These are phyloP conservation scores for Fusarium sambucinum DNA, from an alignment of 2,329 filamentous ascomycete species.

Conservation along the genomic window DNA sequence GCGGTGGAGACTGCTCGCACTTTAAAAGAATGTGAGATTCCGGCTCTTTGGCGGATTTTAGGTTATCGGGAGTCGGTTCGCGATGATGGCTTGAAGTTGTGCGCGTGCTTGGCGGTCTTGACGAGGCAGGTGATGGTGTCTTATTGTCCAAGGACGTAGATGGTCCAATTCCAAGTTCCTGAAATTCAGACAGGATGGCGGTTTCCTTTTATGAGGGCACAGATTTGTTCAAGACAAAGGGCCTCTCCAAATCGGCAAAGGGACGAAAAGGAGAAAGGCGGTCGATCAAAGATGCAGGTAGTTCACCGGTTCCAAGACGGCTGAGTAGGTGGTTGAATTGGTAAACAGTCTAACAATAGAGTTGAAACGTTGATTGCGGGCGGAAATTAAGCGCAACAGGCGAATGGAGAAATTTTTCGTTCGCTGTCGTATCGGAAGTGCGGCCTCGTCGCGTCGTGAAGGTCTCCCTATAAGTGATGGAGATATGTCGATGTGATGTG, in stretches of 20 bases:
- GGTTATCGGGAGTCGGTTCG: slow-evolving; percentile 39
- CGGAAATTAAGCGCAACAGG: slow-evolving; percentile 15
- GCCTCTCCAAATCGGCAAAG: slow-evolving; percentile 18
- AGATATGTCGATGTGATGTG: slow-evolving; percentile 36
- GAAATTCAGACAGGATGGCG: slow-evolving; percentile 56
- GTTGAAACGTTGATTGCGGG: slow-evolving; percentile 35
- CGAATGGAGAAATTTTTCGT: slow-evolving; percentile 18
- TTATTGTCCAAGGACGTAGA: slow-evolving; percentile 54
- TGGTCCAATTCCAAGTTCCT: slow-evolving; percentile 52
- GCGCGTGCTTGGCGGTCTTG: slow-evolving; percentile 45
- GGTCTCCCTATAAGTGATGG: slow-evolving; percentile 30
- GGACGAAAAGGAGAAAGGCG: slow-evolving; percentile 21
- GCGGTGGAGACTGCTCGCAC: slow-evolving; percentile 65
- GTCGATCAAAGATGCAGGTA: slow-evolving; percentile 24
- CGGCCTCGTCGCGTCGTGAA: slow-evolving; percentile 28
- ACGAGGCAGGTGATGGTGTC: slow-evolving; percentile 48
- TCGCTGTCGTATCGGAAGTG: slow-evolving; percentile 18
- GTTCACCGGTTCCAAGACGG: slow-evolving; percentile 25
- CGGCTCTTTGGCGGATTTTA: slow-evolving; percentile 42
- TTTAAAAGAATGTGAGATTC: slow-evolving; percentile 46
- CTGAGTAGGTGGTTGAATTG: slow-evolving; percentile 28
- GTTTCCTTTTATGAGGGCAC: slow-evolving; percentile 44
- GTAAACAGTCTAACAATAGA: slow-evolving; percentile 28
- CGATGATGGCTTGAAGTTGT: slow-evolving; percentile 45
- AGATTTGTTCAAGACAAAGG: slow-evolving; percentile 13